Evolutionary conservation across 768 basidiomycete species (phyloP).

Genomic region (Daedaleopsis nitida): DNA sequence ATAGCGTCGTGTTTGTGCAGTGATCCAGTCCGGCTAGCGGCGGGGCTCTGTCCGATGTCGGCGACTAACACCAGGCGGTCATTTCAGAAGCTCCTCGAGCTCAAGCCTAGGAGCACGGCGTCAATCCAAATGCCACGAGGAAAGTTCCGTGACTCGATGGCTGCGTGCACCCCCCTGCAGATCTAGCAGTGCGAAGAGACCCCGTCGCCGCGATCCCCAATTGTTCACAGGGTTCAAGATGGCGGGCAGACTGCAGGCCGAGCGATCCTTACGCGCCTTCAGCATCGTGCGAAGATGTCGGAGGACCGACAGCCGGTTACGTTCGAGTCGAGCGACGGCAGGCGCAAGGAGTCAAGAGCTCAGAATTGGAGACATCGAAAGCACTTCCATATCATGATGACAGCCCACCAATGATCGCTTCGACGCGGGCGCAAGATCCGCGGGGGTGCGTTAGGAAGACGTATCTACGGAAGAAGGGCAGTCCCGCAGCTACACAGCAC

Average conservation of each 20-base stretch:
- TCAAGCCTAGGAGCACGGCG: neutral
- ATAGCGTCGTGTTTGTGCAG: neutral
- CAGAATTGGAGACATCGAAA: neutral
- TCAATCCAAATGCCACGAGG: neutral
- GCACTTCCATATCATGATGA: neutral
- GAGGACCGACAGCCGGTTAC: neutral
- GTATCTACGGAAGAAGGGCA: neutral
- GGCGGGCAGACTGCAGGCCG: neutral
- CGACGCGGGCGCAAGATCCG: neutral
- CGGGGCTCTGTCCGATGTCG: neutral
- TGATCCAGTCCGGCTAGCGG: neutral
- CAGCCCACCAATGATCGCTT: neutral
- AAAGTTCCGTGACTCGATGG: slow-evolving; percentile 1
- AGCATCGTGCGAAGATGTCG: neutral
- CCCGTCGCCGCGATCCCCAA: neutral
- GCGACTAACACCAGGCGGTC: neutral
- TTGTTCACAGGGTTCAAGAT: neutral
- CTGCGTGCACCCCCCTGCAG: neutral
- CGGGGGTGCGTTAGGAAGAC: neutral
- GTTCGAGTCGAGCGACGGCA: neutral
- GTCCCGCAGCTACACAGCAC: neutral
- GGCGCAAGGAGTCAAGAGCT: neutral
- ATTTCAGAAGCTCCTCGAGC: neutral
- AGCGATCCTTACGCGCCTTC: neutral
- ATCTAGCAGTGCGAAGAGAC: neutral